Evolutionary conservation across 208 protist species (phyloP).

Genomic region (Trichomonas gallinae): DNA sequence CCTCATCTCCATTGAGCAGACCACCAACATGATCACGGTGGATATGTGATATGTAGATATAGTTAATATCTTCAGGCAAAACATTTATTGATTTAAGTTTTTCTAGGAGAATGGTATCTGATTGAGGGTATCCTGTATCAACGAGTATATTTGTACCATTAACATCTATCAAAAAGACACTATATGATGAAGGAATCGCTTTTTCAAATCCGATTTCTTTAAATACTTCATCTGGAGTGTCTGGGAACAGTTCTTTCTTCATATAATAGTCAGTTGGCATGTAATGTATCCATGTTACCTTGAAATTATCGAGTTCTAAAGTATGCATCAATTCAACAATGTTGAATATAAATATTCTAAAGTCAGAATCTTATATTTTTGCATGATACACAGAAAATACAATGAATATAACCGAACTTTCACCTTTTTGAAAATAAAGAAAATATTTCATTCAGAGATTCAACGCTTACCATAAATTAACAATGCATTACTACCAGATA

Average conservation of each 20-base stretch:
- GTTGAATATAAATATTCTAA: too few species aligned
- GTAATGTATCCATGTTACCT: background rate
- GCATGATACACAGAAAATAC: too few species aligned
- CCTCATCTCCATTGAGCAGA: background rate
- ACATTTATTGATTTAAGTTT: background rate
- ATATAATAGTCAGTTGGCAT: background rate
- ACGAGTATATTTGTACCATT: background rate
- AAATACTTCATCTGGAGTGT: background rate
- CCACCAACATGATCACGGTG: background rate
- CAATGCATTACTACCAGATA: too few species aligned
- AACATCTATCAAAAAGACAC: background rate
- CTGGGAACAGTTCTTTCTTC: background rate
- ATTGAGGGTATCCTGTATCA: background rate
- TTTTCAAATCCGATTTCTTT: background rate
- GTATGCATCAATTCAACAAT: too few species aligned
- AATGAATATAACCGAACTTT: too few species aligned
- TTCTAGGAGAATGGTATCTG: background rate
- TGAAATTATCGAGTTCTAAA: background rate
- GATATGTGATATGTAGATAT: background rate
- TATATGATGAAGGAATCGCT: background rate
- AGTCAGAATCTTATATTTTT: too few species aligned
- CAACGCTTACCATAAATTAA: too few species aligned
- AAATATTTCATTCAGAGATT: too few species aligned
- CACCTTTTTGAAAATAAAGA: too few species aligned
- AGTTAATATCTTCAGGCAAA: background rate